phyloP scores from a whole-genome alignment of 1,284 basidiomycete genomes.

The Papiliotrema laurentii region DNA sequence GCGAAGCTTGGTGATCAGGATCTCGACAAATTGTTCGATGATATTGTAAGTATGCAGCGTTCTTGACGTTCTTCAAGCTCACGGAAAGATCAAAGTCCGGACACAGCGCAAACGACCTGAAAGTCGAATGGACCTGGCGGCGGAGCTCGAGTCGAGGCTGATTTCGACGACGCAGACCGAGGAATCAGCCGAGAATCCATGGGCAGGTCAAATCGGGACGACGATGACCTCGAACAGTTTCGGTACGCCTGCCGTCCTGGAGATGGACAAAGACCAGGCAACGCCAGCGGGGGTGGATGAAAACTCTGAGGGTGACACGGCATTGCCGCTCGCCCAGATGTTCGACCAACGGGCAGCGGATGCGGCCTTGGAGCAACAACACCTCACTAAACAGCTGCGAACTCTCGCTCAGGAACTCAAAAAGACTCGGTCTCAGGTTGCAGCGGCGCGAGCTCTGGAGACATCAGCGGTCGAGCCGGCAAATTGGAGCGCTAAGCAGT shows the following conservation, averaged over 20 bases:
- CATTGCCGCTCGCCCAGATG: background rate
- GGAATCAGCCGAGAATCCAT: conserved; percentile 52
- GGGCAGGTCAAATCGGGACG: conserved; percentile 53
- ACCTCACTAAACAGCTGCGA: conserved; percentile 81
- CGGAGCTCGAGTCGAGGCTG: conserved; percentile 31
- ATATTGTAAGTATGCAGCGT: conserved; percentile 31
- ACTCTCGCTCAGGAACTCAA: conserved; percentile 77
- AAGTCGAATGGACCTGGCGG: conserved; percentile 31
- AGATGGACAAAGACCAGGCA: conserved; percentile 14
- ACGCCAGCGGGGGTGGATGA: conserved; percentile 10
- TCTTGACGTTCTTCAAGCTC: background rate
- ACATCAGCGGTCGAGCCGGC: conserved; percentile 66
- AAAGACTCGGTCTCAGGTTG: conserved; percentile 69
- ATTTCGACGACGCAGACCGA: conserved; percentile 28
- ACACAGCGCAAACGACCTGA: conserved; percentile 64
- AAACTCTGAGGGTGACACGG: conserved; percentile 12
- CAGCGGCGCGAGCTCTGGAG: conserved; percentile 61
- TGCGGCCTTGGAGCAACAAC: conserved; percentile 77
- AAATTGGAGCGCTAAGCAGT: conserved; percentile 72
- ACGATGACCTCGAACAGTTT: conserved; percentile 24
- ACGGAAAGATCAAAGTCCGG: conserved; percentile 68
- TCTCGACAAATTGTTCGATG: conserved; percentile 84
- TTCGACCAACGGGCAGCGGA: conserved; percentile 60
- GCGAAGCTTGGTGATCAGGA: conserved; percentile 89
- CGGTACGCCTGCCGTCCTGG: conserved; percentile 18